Conservation (phyloP, 768 basidiomycete genomes). For the Asterophora parasitica region DNA sequence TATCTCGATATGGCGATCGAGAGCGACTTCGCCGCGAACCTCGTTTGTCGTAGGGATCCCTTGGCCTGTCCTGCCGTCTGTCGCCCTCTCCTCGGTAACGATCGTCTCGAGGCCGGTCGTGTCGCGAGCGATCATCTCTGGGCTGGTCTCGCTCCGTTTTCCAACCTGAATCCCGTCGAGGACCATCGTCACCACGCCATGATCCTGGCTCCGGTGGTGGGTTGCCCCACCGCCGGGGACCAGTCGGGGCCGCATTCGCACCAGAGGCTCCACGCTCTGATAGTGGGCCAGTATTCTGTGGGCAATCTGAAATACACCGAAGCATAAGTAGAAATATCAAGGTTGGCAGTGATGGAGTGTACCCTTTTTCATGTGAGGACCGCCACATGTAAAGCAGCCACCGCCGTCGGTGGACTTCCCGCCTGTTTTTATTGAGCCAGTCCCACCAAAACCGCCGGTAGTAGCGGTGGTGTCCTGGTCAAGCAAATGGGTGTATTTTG, state of each 20-base stretch:
- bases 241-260: slow-evolving; percentile 27
- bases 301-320: slow-evolving; percentile 35
- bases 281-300: slow-evolving; percentile 41
- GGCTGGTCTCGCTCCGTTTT: slow-evolving; percentile 21
- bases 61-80: slow-evolving; percentile 12
- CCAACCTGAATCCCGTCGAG: slow-evolving; percentile 22
- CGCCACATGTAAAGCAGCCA: slow-evolving; percentile 93
- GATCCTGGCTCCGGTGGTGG: slow-evolving; percentile 21
- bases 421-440: slow-evolving; percentile 47
- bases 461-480: slow-evolving; percentile 85
- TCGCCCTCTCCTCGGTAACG: slow-evolving; percentile 4
- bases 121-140: slow-evolving; percentile 15
- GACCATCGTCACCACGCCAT: slow-evolving; percentile 29
- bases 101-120: slow-evolving; percentile 15
- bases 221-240: slow-evolving; percentile 29
- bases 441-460: slow-evolving; percentile 63
- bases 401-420: slow-evolving; percentile 51
- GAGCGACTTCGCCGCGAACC: slow-evolving; percentile 24
- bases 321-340: neutral
- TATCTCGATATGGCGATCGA: slow-evolving; percentile 24
- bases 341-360: slow-evolving; percentile 6
- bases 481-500: slow-evolving; percentile 93
- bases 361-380: slow-evolving; percentile 92
- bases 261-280: slow-evolving; percentile 28
- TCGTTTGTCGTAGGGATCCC: slow-evolving; percentile 21